Percentiles rank a stretch among this genome's conserved stretches.
These are phyloP conservation scores for Agroathelia rolfsii DNA, from an alignment of 1,284 basidiomycete species.

Conservation along the genomic window DNA sequence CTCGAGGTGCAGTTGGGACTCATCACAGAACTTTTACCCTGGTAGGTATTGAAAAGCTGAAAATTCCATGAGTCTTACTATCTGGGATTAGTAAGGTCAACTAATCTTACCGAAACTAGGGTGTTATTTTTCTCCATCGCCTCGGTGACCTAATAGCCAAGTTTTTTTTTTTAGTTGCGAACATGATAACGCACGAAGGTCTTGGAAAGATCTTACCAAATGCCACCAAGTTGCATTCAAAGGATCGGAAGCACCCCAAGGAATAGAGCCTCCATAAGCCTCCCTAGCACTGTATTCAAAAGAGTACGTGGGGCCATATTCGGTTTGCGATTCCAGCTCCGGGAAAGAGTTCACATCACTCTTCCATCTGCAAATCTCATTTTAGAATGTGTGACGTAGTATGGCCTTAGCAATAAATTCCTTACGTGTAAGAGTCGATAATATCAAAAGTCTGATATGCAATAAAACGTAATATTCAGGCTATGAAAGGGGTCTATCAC, in stretches of 20 bases:
- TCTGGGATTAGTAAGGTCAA: conserved; percentile 2
- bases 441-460: conserved; percentile 27
- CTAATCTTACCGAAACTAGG: conserved; percentile 22
- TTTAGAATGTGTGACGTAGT: background rate
- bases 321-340: conserved; percentile 20
- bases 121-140: conserved; percentile 28
- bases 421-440: conserved; percentile 30
- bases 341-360: conserved; percentile 26
- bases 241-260: conserved; percentile 32
- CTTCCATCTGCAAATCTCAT: conserved; percentile 26
- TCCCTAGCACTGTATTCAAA: conserved; percentile 34
- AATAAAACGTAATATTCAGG: conserved; percentile 4
- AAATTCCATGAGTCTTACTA: too few species aligned
- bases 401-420: background rate
- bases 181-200: background rate
- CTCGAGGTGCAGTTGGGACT: conserved; percentile 24
- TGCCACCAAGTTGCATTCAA: conserved; percentile 45
- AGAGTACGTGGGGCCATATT: conserved; percentile 29
- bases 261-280: conserved; percentile 30
- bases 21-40: conserved; percentile 29
- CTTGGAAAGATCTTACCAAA: conserved; percentile 16
- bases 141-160: too few species aligned
- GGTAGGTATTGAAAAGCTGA: conserved; percentile 30
- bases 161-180: too few species aligned
- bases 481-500: background rate